Percentiles rank a stretch among this genome's conserved stretches.
phyloP scores from a whole-genome alignment of 495 filamentous ascomycete genomes.

The Clavariopsis aquatica region DNA sequence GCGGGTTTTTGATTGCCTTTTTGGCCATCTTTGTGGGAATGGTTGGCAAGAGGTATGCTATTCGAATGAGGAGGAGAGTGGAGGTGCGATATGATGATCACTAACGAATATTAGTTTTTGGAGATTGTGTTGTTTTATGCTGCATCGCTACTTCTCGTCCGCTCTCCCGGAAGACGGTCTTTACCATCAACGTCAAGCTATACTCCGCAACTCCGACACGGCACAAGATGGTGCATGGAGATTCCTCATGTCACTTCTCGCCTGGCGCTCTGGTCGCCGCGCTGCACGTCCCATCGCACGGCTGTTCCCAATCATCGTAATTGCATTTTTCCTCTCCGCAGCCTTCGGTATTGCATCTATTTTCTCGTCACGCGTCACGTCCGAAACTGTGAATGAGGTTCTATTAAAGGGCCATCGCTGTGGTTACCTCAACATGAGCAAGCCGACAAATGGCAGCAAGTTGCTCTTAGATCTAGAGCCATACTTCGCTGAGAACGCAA shows the following conservation, averaged over 20 bases:
- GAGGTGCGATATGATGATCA: neutral
- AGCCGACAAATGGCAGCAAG: neutral
- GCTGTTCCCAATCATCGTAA: slow-evolving; percentile 39
- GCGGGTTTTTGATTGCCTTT: slow-evolving; percentile 47
- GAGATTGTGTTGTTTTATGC: slow-evolving; percentile 45
- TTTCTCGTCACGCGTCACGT: slow-evolving; percentile 28
- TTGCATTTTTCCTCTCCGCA: slow-evolving; percentile 40
- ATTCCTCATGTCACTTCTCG: neutral
- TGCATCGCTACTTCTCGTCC: slow-evolving; percentile 43
- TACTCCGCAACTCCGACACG: slow-evolving; percentile 43
- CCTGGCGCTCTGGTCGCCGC: slow-evolving; percentile 20
- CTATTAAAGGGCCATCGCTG: slow-evolving; percentile 18
- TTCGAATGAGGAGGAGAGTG: neutral
- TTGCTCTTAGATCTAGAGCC: neutral
- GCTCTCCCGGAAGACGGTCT: slow-evolving; percentile 23
- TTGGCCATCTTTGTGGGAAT: slow-evolving; percentile 48
- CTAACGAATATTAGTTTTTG: slow-evolving; percentile 41
- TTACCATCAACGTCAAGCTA: slow-evolving; percentile 45
- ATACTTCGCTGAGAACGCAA: slow-evolving; percentile 9
- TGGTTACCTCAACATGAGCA: neutral
- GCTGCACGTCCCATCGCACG: slow-evolving; percentile 34
- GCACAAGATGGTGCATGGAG: slow-evolving; percentile 43
- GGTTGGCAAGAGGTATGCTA: slow-evolving; percentile 35
- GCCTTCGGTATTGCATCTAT: slow-evolving; percentile 43
- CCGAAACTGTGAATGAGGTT: slow-evolving; percentile 28